Evolutionary conservation across 257 asterid species (phyloP), one percentile per base, ranked within the genome.

Genomic region (Rehmannia glutinosa): DNA sequence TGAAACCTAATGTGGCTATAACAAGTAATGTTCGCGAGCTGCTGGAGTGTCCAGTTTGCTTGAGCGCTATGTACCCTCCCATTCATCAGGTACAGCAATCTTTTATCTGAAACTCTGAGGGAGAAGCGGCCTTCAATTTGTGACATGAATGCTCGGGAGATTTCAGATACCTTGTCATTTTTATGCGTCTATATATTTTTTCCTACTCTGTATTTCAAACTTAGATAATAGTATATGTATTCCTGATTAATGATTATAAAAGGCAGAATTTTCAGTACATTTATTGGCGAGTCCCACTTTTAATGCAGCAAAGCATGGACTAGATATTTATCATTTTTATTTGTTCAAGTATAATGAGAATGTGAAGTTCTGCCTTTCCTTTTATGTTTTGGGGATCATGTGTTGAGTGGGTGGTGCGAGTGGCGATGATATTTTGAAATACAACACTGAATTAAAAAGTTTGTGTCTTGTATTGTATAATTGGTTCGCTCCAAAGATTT

Each of bases 51-150:
- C 84, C 81, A 15, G 79, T 80, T 59, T 80, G 84, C 81, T 76
- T 76, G 67, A 80, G 73, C 56, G 80, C 85, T 19, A 80, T 80
- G 85, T 76, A 80, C 72, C 85, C 85, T 39, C 85, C 85, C 33
- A 80, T 76, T 49, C 77, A 73, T 66, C 85, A 80, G 82, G 85
- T 80, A 71, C 20, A 23, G 0, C 4, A 50, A 21, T 24, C 32
- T 32, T 21, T 4, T 41, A 17, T 41, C 60, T 27, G 28, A 30
- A 51, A 61, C 28, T 47, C 47, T 20, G 13, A 3, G 54, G 42
- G 8, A 58, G 57, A 27, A 49, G 5, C n/a, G n/a, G n/a, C n/a
- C n/a, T n/a, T n/a, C n/a, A n/a, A n/a, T n/a, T n/a, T n/a, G n/a
- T n/a, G n/a, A n/a, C n/a, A n/a, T n/a, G n/a, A n/a, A n/a, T n/a